Evolutionary conservation across 768 basidiomycete genomes (phyloP).

Genomic region (Suillus placidus): DNA sequence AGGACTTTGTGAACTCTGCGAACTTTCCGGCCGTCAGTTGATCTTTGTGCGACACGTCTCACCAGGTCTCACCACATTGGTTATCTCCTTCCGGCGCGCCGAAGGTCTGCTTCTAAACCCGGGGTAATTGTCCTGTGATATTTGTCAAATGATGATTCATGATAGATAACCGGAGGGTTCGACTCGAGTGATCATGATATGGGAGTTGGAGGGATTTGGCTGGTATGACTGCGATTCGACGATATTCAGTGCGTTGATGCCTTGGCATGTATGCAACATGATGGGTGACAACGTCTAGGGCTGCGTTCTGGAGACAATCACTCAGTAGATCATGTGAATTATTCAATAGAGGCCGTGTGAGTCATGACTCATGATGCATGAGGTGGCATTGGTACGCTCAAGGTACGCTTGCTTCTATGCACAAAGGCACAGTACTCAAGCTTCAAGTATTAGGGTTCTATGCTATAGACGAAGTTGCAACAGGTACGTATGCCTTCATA

Average conservation of each 20-base stretch:
- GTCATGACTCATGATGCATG: no score
- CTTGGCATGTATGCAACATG: background rate
- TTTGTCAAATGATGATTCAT: background rate
- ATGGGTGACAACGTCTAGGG: background rate
- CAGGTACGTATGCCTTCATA: background rate
- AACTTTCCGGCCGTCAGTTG: background rate
- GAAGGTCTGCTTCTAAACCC: background rate
- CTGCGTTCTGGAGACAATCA: background rate
- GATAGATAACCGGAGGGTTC: background rate
- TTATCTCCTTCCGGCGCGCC: background rate
- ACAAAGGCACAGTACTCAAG: background rate
- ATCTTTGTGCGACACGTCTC: background rate
- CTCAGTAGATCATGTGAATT: background rate
- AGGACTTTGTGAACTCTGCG: background rate
- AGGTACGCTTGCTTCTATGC: background rate
- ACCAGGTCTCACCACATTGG: background rate
- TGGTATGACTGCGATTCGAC: background rate
- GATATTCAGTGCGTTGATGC: background rate
- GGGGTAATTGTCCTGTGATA: background rate
- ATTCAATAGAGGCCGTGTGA: background rate
- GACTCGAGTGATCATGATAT: no score
- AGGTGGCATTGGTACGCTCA: background rate
- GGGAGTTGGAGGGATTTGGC: background rate
- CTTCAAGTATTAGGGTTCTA: conserved; percentile 1
- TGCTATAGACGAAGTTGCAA: background rate